phyloP scores from a whole-genome alignment of 2,329 filamentous ascomycete species.

The Akanthomyces dipterigenus region DNA sequence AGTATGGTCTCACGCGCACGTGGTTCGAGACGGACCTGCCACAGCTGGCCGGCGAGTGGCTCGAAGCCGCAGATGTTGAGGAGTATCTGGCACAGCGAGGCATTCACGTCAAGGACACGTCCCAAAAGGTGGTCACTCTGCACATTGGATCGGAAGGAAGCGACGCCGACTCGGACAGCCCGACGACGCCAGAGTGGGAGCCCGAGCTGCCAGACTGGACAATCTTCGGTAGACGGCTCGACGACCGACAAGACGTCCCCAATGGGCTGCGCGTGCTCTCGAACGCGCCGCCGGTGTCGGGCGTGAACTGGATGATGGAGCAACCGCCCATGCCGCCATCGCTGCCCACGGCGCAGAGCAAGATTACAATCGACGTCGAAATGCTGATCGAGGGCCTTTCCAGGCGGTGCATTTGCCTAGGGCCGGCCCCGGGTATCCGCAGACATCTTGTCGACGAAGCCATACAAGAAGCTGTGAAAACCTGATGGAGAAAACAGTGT shows the following conservation, averaged over 20 bases:
- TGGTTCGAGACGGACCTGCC: slow-evolving; percentile 10
- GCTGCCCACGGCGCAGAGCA: background rate
- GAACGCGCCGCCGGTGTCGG: background rate
- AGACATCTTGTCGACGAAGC: slow-evolving; percentile 9
- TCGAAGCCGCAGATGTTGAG: slow-evolving; percentile 9
- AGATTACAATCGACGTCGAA: slow-evolving; percentile 7
- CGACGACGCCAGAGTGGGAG: slow-evolving; percentile 7
- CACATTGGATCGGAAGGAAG: background rate
- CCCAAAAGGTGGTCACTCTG: background rate
- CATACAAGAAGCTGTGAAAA: slow-evolving; percentile 9
- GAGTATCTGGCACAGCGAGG: slow-evolving; percentile 10
- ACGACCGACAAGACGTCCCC: slow-evolving; percentile 5
- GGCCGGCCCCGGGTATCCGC: slow-evolving; percentile 10
- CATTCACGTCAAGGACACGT: slow-evolving; percentile 2
- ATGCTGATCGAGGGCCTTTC: slow-evolving; percentile 2
- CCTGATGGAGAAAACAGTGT: background rate
- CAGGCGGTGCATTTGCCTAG: background rate
- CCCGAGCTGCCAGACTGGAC: slow-evolving; percentile 11
- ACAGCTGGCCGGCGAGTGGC: slow-evolving; percentile 7
- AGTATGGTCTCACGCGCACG: slow-evolving; percentile 10
- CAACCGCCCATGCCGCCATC: background rate
- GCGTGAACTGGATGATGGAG: background rate
- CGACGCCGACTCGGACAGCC: background rate
- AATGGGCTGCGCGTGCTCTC: background rate
- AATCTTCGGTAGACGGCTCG: slow-evolving; percentile 7